Evolutionary conservation across 2,329 filamentous ascomycete genomes (phyloP).

Genomic region (Aureobasidium sp.): DNA sequence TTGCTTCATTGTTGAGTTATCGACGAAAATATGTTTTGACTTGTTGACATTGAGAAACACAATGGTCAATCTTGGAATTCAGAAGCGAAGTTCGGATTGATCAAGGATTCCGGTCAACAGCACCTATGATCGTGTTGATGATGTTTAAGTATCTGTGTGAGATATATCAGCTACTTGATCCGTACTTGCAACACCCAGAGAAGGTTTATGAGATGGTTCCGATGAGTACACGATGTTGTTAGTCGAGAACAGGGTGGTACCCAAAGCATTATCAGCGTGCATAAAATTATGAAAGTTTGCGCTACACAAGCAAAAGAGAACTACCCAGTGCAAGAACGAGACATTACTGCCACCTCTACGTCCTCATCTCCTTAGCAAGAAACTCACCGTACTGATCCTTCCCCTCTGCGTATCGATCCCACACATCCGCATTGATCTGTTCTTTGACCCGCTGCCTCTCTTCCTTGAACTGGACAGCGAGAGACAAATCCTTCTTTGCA

Average conservation of each 20-base stretch:
- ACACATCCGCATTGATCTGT: not conserved
- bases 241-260: not conserved
- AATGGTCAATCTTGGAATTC: no score
- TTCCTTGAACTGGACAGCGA: not conserved
- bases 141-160: not conserved
- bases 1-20: not conserved
- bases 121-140: not conserved
- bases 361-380: not conserved
- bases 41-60: not conserved
- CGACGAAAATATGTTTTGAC: not conserved
- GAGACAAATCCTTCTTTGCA: not conserved
- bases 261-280: not conserved
- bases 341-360: not conserved
- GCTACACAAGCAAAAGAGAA: not conserved
- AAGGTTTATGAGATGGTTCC: not conserved
- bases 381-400: not conserved
- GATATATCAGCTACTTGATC: not conserved
- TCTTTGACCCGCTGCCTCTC: not conserved
- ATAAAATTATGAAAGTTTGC: not conserved
- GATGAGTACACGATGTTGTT: not conserved
- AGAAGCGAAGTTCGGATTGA: no score
- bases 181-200: not conserved
- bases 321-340: not conserved
- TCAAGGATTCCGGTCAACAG: not conserved
- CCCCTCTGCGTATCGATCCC: not conserved